Evolutionary conservation across 257 asterid species (phyloP), one percentile per base, ranked within the genome.

Genomic region (Solanum acaule): DNA sequence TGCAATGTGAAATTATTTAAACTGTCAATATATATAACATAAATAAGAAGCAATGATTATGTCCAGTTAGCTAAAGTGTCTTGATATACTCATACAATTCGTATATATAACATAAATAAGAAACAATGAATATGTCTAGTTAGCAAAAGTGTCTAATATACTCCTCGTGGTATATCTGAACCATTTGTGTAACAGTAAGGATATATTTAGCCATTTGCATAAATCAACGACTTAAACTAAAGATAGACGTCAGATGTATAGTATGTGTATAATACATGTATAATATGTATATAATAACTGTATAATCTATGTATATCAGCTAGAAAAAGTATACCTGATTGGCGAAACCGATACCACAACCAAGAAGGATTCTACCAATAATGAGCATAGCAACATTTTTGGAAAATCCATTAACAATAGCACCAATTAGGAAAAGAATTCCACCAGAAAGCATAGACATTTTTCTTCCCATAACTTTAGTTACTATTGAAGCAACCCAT

Each of bases 301-400:
- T 73, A 10, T 37, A 11, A 22, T 22, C 1, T 35, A 22, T 37
- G 20, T 73, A 9, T 18, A 14, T 10, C 14, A 6, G 10, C 78
- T 31, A 6, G 18, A n/a, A 77, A 38, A 25, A 14, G 6, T 4
- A 42, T 79, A 81, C 85, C 65, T 96, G 99, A 91, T 94, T 95
- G 49, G 99, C 97, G 10, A 96, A 96, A 15, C 98, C 99, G 37
- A 96, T 93, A 49, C 98, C 98, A 15, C 91, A 91, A 84, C 98
- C 99, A 22, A 96, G 96, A 10, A 95, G 87, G 34, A 95, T 83
- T 56, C 98, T 96, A 34, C 99, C 99, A 29, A 94, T 92, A 29
- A 94, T 94, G 15, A 96, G 88, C 98, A 95, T 94, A 93, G 93
- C 90, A 14, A 96, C 93, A 13, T 65, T 86, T 44, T 87, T 71